phyloP scores from a whole-genome alignment of 176 grass and related monocot genomes.

The Avena sativa region DNA sequence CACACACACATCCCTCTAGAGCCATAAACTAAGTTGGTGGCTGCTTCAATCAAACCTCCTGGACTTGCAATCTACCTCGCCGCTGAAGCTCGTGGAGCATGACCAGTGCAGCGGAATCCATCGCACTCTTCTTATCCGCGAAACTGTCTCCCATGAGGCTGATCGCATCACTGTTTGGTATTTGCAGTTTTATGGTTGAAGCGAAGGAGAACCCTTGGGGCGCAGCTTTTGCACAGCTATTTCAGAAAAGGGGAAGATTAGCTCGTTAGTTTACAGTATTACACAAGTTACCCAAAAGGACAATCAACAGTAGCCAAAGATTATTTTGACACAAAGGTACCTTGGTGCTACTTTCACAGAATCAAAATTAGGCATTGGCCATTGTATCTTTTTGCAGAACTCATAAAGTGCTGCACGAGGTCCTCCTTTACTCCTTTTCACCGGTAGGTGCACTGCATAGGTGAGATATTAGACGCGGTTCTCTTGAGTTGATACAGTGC shows the following conservation, averaged over 20 bases:
- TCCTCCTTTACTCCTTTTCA: slow-evolving; percentile 78
- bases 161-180: slow-evolving; percentile 63
- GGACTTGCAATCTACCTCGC: slow-evolving; percentile 53
- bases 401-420: slow-evolving; percentile 71
- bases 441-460: slow-evolving; percentile 60
- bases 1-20: not conserved
- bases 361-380: slow-evolving; percentile 76
- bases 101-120: slow-evolving; percentile 76
- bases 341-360: slow-evolving; percentile 55
- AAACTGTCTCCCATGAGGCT: slow-evolving; percentile 59
- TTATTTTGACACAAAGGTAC: slow-evolving; percentile 43
- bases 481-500: slow-evolving; percentile 15
- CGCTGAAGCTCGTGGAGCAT: slow-evolving; percentile 82
- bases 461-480: slow-evolving; percentile 38
- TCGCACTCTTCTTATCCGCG: slow-evolving; percentile 73
- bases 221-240: slow-evolving; percentile 22
- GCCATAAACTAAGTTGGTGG: not conserved
- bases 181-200: slow-evolving; percentile 66
- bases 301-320: not conserved
- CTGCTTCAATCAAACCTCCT: slow-evolving; percentile 52
- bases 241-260: slow-evolving; percentile 13
- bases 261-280: not conserved
- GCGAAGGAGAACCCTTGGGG: slow-evolving; percentile 57
- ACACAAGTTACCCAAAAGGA: not conserved
- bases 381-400: slow-evolving; percentile 74